These are phyloP conservation scores for Fusarium continuum DNA, from an alignment of 2,329 filamentous ascomycete species.

Conservation along the genomic window DNA sequence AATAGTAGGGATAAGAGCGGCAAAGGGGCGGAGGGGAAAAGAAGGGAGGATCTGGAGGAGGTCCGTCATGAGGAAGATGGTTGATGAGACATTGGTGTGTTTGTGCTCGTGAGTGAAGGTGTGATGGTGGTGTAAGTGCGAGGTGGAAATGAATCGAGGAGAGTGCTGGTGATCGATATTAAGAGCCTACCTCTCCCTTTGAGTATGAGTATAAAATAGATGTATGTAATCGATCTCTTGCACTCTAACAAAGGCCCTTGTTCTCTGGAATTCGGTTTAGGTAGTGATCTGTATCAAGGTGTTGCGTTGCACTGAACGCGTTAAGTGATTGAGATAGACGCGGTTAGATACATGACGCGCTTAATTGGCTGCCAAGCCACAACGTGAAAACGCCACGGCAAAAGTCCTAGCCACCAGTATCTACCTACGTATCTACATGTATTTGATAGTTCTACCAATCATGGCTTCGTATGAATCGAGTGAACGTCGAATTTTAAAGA, in stretches of 20 bases:
- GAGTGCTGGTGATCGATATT: not conserved
- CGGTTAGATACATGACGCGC: constrained; percentile 17
- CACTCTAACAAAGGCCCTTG: not conserved
- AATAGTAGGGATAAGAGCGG: constrained; percentile 79
- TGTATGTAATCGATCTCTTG: not conserved
- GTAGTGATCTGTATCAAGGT: not conserved
- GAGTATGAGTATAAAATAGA: not conserved
- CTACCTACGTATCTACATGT: too few relatives aligned
- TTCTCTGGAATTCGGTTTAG: not conserved
- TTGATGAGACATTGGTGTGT: constrained; percentile 18
- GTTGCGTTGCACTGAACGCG: constrained; percentile 10
- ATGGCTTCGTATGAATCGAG: too few relatives aligned
- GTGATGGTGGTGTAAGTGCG: constrained; percentile 29
- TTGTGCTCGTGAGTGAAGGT: not conserved
- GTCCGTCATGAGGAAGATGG: constrained; percentile 74
- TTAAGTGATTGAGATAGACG: constrained; percentile 16
- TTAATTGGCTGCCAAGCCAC: constrained; percentile 20
- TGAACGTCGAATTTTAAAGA: too few relatives aligned
- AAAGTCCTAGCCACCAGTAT: not conserved
- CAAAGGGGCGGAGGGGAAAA: constrained; percentile 76
- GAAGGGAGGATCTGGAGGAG: constrained; percentile 82
- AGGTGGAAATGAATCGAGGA: not conserved
- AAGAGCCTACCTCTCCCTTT: not conserved
- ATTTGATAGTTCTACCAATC: too few relatives aligned
- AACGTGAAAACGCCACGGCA: constrained; percentile 4